phyloP scores from a whole-genome alignment of 441 rosid species.

The Pelargonium myrrhifolium region DNA sequence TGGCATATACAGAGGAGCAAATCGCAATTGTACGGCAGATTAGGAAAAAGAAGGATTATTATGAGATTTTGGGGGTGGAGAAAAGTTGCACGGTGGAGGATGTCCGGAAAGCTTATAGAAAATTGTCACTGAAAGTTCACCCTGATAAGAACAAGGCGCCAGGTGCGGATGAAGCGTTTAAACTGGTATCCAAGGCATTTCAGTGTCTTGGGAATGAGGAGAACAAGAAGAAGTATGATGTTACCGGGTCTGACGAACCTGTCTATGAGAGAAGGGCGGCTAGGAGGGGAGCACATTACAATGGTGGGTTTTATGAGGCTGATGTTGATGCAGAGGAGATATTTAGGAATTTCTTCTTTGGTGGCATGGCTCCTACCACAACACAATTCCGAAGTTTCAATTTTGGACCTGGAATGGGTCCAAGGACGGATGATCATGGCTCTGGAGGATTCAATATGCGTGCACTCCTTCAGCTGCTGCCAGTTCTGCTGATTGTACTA shows the following conservation, averaged over 20 bases:
- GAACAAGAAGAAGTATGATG: conserved; percentile 56
- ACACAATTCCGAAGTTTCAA: conserved; percentile 56
- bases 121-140: conserved; percentile 79
- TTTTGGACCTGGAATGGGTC: conserved; percentile 53
- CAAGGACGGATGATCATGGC: conserved; percentile 45
- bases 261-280: conserved; percentile 42
- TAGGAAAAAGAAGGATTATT: conserved; percentile 70
- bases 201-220: conserved; percentile 74
- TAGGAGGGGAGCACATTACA: conserved; percentile 32
- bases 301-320: conserved; percentile 55
- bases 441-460: conserved; percentile 58
- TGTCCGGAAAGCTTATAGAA: conserved; percentile 69
- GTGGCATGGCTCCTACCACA: conserved; percentile 32
- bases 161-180: conserved; percentile 87
- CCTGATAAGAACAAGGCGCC: conserved; percentile 94
- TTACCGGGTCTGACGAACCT: conserved; percentile 71
- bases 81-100: conserved; percentile 62
- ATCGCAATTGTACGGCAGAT: conserved; percentile 58
- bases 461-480: conserved; percentile 60
- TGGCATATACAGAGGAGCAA: conserved; percentile 63
- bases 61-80: conserved; percentile 66
- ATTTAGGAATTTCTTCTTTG: conserved; percentile 83
- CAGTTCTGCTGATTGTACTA: conserved; percentile 60
- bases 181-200: conserved; percentile 76
- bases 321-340: conserved; percentile 89